Evolutionary conservation across 495 filamentous ascomycete genomes (phyloP), one percentile per base, ranked within the genome.

Genomic region (Xanthoparmelia taractica): DNA sequence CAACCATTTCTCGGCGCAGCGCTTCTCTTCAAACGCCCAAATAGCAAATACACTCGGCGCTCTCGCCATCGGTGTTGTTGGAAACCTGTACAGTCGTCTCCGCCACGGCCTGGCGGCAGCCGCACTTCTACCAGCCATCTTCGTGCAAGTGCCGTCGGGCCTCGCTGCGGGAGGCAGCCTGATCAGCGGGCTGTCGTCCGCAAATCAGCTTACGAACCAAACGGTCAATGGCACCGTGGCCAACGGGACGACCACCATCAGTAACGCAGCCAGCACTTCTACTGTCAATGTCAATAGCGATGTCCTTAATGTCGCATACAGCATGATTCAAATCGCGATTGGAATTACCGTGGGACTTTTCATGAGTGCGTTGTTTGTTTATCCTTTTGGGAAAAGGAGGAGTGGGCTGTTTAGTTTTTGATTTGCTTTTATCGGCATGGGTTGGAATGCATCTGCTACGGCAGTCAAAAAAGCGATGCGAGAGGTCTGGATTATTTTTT

Each of bases 321-420:
- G 83, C 43, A 94, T 97, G 78, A 85, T 97, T 55, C 90, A 97
- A 70, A 84, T 97, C 18, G 92, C 93, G 8, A 92, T 96, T 70
- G 93, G 90, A 31, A 95, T 96, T 65, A 93, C 91, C 4, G 91
- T 96, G 4, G 93, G 93, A 11, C 74, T 97, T 38, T 96, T 96
- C 70, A 75, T 96, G 57, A 90, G 90, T 59, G 90, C 90, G 5
- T 70, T 96, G 65, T 77, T 96, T 31, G 86, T 97, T 6, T 97
- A 97, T 79, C 92, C 93, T 1, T 78, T 96, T 65, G 92, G 92
- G 15, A 97, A 96, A 78, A 87, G 87, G 72, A 84, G 92, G 64
- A 92, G 89, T 72, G 92, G 92, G 11, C 75, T 97, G 58, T 96
- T 96, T 69, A 91, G 87, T 69, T 95, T 96, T 72, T 97, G 45